phyloP scores from a whole-genome alignment of 345 rosid genomes.

The Anacardium occidentale region DNA sequence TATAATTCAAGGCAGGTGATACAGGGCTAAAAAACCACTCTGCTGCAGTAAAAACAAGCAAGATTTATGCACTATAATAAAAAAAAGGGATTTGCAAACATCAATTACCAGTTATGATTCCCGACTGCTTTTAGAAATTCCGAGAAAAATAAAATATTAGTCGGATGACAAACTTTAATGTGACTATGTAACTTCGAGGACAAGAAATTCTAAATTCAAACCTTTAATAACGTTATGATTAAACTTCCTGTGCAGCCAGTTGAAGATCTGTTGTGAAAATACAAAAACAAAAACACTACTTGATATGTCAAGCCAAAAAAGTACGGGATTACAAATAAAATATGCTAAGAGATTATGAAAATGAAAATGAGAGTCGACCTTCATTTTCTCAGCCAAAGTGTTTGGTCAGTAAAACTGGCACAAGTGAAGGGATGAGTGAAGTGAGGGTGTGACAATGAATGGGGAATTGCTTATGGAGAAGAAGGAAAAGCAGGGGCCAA shows the following conservation, averaged over 20 bases:
- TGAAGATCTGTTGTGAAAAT: constrained; percentile 59
- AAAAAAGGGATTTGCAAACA: too few relatives aligned
- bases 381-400: constrained; percentile 37
- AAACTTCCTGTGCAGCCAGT: constrained; percentile 82
- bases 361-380: constrained; percentile 32
- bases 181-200: neutral
- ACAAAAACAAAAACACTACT: constrained; percentile 9
- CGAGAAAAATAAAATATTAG: too few relatives aligned
- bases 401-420: constrained; percentile 22
- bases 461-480: constrained; percentile 10
- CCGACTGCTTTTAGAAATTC: too few relatives aligned
- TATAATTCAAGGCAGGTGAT: neutral
- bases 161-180: neutral
- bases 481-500: constrained; percentile 18
- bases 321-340: neutral
- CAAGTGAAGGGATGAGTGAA: neutral
- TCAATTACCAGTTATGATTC: too few relatives aligned
- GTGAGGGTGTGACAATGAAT: neutral
- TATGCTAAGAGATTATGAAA: neutral
- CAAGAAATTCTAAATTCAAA: constrained; percentile 31
- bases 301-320: neutral
- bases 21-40: neutral
- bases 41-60: neutral
- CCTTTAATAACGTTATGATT: constrained; percentile 64
- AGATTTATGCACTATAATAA: too few relatives aligned